Evolutionary conservation across 116 monocot genomes (phyloP).

Genomic region (Iris pallida): DNA sequence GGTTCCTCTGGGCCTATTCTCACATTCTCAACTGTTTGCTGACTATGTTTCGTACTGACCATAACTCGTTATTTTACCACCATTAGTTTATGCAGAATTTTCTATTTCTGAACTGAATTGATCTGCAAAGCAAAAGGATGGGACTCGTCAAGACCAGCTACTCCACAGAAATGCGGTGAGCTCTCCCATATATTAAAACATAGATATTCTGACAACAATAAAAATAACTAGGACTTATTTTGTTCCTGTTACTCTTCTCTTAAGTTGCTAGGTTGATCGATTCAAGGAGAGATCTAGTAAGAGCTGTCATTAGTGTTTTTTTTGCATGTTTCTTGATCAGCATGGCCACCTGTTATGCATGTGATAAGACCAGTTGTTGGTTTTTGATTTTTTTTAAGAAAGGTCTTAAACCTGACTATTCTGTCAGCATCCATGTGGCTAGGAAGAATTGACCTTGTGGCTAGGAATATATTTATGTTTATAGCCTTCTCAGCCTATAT

Average conservation of each 20-base stretch:
- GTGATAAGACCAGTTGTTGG: not conserved
- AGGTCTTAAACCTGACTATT: conserved; percentile 1
- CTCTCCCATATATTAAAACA: not conserved
- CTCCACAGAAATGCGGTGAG: not conserved
- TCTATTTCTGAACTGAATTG: too few species aligned
- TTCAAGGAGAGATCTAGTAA: not conserved
- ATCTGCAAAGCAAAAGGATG: too few species aligned
- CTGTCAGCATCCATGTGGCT: conserved; percentile 11
- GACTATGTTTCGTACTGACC: not conserved
- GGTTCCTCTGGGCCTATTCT: not conserved
- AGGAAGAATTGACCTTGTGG: not conserved
- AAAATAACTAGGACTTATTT: not conserved
- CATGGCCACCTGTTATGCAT: conserved; percentile 7
- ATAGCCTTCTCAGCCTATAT: not conserved
- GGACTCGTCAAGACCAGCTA: too few species aligned
- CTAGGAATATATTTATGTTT: not conserved
- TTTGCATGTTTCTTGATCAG: conserved; percentile 2
- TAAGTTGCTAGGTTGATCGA: not conserved
- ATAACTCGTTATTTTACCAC: not conserved
- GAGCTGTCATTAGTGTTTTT: not conserved
- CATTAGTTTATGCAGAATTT: not conserved
- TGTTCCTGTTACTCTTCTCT: not conserved
- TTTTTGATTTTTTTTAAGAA: conserved; percentile 6
- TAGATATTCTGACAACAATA: not conserved
- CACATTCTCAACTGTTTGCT: not conserved